Conservation (phyloP, 805 yeast genomes). For the Candida nonsorbophila region DNA sequence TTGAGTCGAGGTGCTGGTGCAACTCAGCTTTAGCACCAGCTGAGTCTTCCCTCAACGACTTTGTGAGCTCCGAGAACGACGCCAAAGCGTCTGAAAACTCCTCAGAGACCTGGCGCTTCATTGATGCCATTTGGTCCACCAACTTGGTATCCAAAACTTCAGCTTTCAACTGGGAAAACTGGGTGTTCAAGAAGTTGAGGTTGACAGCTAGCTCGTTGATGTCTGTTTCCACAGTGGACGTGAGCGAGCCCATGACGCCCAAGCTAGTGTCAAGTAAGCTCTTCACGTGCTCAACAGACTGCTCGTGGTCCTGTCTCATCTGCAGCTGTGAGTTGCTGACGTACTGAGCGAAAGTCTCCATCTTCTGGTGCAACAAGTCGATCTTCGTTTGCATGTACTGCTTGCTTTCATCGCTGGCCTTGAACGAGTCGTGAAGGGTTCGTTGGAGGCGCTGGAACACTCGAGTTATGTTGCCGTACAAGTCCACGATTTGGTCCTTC, state of each 20-base stretch:
- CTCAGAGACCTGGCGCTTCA: too few relatives aligned
- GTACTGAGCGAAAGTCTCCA: neutral
- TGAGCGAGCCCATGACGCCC: conserved; percentile 2
- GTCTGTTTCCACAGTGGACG: neutral
- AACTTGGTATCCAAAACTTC: neutral
- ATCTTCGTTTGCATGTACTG: conserved; percentile 8
- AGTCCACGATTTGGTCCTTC: conserved; percentile 42
- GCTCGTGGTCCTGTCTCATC: conserved; percentile 4
- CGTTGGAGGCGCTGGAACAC: conserved; percentile 7
- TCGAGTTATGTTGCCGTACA: conserved; percentile 44
- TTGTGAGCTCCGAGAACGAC: too few relatives aligned
- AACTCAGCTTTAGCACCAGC: too few relatives aligned
- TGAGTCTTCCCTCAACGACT: too few relatives aligned
- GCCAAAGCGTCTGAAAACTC: too few relatives aligned
- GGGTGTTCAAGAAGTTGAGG: conserved; percentile 5
- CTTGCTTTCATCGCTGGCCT: conserved; percentile 5
- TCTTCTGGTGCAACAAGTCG: conserved; percentile 4
- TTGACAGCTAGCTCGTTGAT: conserved; percentile 8
- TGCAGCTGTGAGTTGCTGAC: conserved; percentile 2
- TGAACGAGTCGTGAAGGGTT: conserved; percentile 1
- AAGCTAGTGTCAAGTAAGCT: conserved; percentile 2
- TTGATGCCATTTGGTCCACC: conserved; percentile 1
- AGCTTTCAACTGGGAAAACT: conserved; percentile 1
- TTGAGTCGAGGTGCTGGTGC: too few relatives aligned
- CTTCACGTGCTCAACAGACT: conserved; percentile 4